Evolutionary conservation across 495 filamentous ascomycete species (phyloP), one percentile per base, ranked within the genome.

Genomic region (Corynascus novoguineensis): DNA sequence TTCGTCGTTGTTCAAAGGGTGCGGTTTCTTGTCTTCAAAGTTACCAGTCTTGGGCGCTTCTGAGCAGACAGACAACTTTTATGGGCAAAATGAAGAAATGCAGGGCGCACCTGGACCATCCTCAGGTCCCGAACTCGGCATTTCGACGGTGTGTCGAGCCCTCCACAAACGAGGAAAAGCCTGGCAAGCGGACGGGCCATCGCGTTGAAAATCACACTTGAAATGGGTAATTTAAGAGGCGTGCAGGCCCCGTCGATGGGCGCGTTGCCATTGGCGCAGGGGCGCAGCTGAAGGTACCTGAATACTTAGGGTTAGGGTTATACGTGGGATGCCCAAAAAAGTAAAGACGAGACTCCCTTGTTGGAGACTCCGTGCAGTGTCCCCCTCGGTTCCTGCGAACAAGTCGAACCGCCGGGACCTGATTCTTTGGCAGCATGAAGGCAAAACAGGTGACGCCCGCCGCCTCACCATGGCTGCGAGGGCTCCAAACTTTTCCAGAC

Each of bases 381-480:
- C 57, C 62, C 60, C 63, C 55, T 68, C 65, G 60, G 63, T 66
- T 65, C 65, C 60, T 66, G 62, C 65, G 63, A 68, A 68, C 63
- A 68, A 64, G 63, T 68, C 63, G n/a, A 52, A 68, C 65, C 58
- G 65, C 62, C 66, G 63, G 62, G 64, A 69, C 67, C 60, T 65
- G 62, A 61, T 60, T 65, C 67, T 68, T 67, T 68, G 60, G 57
- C 67, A 69, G 64, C 67, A 69, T 69, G 67, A 69, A 69, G 67
- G 64, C 67, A 69, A 69, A 69, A 69, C 67, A 69, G 66, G 64
- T 68, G 64, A 66, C 59, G 62, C 66, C 64, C 61, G 62, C 64
- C 64, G 62, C 67, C 65, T 65, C 64, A 58, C 57, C 54, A 65
- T 63, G 67, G 64, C 64, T 68, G 64, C 64, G 65, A 67, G 56